Base-by-base conservation (phyloP, 441 rosid genomes). In the Euphorbia celastroides region DNA sequence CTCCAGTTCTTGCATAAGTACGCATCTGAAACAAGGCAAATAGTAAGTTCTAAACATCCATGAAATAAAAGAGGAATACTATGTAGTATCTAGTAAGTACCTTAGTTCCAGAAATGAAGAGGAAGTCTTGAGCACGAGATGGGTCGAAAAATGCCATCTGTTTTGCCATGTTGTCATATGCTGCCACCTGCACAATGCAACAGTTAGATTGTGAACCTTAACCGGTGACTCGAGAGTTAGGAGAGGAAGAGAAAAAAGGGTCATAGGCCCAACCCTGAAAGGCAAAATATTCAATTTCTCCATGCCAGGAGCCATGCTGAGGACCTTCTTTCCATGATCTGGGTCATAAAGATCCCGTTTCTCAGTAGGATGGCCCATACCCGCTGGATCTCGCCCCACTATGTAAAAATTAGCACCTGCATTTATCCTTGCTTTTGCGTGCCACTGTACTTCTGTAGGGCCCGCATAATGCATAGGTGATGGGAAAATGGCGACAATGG, bases 381-480 rank as follows among this genome's bases (percentile, higher is more conserved):
- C 97, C 12, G 98, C 98, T 0, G 97, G 98, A 74, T 93, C 97
- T 70, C 99, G 80, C 69, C 99, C 99, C 13, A 93, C 99, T 52
- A 89, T 93, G 82, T 93, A 93, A 60, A 93, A 93, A 81, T 93
- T 86, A 60, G 99, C 97, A 58, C 99, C 99, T 0, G 99, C 97
- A 69, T 91, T 93, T 68, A 93, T 91, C 73, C 99, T 83, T 65
- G 96, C 96, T 78, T 93, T 91, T 51, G 99, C 99, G 36, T 93
- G 97, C 99, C 99, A 93, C 75, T 93, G 99, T 71, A 93, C 99
- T 84, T 93, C 97, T 0, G 99, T 91, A 17, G 99, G 99, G 68
- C 99, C 99, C 42, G 95, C 96, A 69, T 93, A 93, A 75, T 86
- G 97, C 97, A 93, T 93, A 5, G 99, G 99, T 42, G 96, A 93